Base-by-base conservation (phyloP, 2,329 filamentous ascomycete species). In the Zymoseptoria brevis region DNA sequence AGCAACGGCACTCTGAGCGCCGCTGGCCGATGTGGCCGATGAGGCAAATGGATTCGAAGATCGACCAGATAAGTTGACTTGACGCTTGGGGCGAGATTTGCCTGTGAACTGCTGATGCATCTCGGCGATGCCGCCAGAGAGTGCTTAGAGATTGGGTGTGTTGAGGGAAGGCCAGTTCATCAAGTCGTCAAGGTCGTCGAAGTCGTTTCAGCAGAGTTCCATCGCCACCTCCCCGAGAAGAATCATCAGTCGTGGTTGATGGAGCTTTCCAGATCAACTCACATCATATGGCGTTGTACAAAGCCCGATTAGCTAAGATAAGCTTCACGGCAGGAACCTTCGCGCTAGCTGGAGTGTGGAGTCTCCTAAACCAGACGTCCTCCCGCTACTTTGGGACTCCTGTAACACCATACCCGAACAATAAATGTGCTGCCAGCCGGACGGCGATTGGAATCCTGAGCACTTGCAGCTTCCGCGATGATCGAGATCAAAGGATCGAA, bases 81-180 rank as follows among this genome's bases (percentile, higher is more conserved):
- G 92, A 65, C 94, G 87, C 62, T 88, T 87, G 66, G 89, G 88
- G 70, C 90, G 87, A 68, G 90, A 89, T 75, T 78, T 89, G 67
- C 94, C 94, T 22, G 89, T 94, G 77, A 99, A 99, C 57, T 88
- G 91, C 62, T 88, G 87, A 77, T 94, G 95, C 93, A 96, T 96
- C 16, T n/a, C 19, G 29, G 22, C 50, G 50, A n/a, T 48, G 54
- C 8, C 24, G 19, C 16, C 21, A 8, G 26, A 30, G 35, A 21
- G 21, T 9, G 41, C 48, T 9, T 54, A 16, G 19, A 55, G 53
- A 24, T 9, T 30, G 9, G 48, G 1, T 54, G 6, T 51, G 50
- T 6, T 35, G 35, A 16, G 16, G 35, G 4, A 16, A 11, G 9
- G 26, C 26, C 26, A 29, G 35, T 45, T n/a, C 16, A 16, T n/a